A percentile compares a stretch with the other conserved stretches of the same genome.
Evolutionary conservation across 2,329 filamentous ascomycete species (phyloP).

Genomic region (Fusarium sacchari): DNA sequence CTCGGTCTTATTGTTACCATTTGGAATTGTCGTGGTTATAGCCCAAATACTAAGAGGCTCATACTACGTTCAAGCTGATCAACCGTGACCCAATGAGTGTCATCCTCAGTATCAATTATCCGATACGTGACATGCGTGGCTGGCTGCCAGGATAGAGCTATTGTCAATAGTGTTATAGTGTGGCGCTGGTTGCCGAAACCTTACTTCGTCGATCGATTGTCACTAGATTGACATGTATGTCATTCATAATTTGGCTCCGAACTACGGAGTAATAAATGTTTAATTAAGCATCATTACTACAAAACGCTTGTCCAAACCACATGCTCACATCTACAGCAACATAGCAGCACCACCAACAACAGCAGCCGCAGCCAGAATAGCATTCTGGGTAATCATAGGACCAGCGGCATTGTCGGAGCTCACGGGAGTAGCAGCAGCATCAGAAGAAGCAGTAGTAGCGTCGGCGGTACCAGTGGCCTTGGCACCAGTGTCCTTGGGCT

Average conservation of each 20-base stretch:
- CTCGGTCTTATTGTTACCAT: background rate
- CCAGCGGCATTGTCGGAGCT: conserved; percentile 46
- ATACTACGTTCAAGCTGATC: background rate
- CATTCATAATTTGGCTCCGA: background rate
- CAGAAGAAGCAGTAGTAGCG: conserved; percentile 6
- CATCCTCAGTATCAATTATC: background rate
- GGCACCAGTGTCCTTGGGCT: conserved; percentile 25
- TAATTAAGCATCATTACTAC: conserved; percentile 13
- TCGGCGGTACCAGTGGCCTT: conserved; percentile 15
- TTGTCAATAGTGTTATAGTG: background rate
- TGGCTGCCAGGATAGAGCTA: background rate
- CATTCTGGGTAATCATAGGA: conserved; percentile 49
- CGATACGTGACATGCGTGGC: background rate
- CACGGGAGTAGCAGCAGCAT: conserved; percentile 28
- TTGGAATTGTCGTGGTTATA: background rate
- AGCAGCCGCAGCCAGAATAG: conserved; percentile 49
- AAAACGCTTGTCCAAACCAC: background rate
- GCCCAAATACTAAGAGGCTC: background rate
- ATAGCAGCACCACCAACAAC: conserved; percentile 50
- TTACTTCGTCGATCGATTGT: background rate
- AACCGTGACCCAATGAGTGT: background rate
- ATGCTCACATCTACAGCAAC: conserved; percentile 42
- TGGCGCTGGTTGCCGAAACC: conserved; percentile 12
- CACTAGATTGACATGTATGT: background rate
- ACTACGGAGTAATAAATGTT: background rate